Evolutionary conservation across 1,284 basidiomycete species (phyloP), one percentile per base, ranked within the genome.

Genomic region (Hemileccinum hortonii): DNA sequence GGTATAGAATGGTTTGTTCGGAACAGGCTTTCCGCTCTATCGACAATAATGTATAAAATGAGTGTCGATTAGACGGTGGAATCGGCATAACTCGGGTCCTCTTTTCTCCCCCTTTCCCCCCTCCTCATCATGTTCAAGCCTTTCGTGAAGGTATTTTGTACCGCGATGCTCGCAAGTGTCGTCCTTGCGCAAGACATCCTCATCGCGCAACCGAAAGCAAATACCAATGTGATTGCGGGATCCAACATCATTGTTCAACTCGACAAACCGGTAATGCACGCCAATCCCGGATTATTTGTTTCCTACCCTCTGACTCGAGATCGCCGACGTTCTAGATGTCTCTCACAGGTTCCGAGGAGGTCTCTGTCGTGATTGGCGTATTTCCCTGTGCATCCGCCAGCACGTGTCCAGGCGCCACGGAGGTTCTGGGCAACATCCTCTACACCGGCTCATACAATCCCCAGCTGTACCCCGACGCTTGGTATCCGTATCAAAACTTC

Each of bases 401-500:
- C 24, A 1, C 14, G 3, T 65, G 50, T 29, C 5, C 18, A 3
- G 47, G 43, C 14, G 72, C 47, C 61, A 67, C 3, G 9, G 55
- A 74, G 12, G 59, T 59, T 2, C 58, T 83, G 16, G 49, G 49
- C 8, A 16, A 18, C 18, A 24, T 78, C 50, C 65, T 81, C 24
- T 82, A 81, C 63, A 64, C 63, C 16, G 80, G 81, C 6, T 50
- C 61, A 0, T 83, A 71, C 62, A 54, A 66, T 16, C 79, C 79
- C 0, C 44, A 71, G 52, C 4, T n/a, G 4, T 16, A 50, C 36
- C 0, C 40, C 0, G 37, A 32, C n/a, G 67, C 14, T 39, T 44
- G 63, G 16, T 38, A 65, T 15, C 77, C 77, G 14, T 69, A 76
- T 61, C 71, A 81, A 63, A 82, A 82, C 63, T 79, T 81, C 57